Conservation (phyloP, 1,284 basidiomycete species). For the Singerocomus inundabilis region DNA sequence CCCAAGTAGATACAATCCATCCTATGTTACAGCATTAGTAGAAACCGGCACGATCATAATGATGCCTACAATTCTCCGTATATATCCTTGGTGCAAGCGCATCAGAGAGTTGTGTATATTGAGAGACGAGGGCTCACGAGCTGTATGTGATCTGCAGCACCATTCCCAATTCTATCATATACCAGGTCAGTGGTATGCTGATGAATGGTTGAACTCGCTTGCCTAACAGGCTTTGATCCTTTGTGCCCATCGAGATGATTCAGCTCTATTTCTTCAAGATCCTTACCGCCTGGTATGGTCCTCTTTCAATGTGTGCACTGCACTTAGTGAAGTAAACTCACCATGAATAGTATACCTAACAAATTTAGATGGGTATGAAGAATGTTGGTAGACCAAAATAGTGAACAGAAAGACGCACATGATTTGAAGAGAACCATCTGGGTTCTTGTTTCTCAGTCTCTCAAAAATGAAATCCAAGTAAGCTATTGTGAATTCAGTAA, state of each 20-base stretch:
- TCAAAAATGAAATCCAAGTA: conserved; percentile 91
- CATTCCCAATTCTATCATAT: conserved; percentile 73
- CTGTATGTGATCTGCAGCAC: conserved; percentile 87
- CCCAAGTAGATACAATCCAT: conserved; percentile 95
- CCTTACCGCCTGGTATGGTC: conserved; percentile 61
- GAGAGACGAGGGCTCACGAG: conserved; percentile 48
- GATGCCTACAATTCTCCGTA: conserved; percentile 77
- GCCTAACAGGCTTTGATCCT: conserved; percentile 73
- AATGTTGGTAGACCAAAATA: background rate
- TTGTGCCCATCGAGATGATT: conserved; percentile 86
- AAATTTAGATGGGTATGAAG: background rate
- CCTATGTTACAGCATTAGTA: conserved; percentile 38
- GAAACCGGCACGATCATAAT: background rate
- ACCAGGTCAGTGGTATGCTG: background rate
- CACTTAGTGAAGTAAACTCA: conserved; percentile 25
- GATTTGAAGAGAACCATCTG: conserved; percentile 87
- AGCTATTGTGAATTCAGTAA: conserved; percentile 41
- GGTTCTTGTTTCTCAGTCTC: conserved; percentile 76
- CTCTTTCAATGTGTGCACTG: background rate
- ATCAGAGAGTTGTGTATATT: background rate
- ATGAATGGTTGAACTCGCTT: conserved; percentile 6
- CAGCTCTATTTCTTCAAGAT: conserved; percentile 81
- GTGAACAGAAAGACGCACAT: conserved; percentile 49
- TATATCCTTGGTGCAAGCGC: conserved; percentile 62
- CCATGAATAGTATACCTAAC: conserved; percentile 77